phyloP scores from a whole-genome alignment of 2,329 filamentous ascomycete genomes.

The Exophiala lecanii-corni region DNA sequence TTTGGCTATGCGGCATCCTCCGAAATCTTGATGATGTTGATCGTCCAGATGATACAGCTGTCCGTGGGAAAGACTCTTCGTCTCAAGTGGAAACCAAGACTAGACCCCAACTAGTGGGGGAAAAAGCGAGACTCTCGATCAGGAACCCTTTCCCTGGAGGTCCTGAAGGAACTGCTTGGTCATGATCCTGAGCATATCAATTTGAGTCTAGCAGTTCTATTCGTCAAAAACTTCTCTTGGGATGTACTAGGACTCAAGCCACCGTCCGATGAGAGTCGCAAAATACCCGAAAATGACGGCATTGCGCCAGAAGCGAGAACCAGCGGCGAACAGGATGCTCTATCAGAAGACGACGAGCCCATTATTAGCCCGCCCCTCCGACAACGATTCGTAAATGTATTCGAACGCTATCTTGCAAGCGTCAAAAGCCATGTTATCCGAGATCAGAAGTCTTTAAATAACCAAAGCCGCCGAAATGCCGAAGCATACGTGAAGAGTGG shows the following conservation, averaged over 20 bases:
- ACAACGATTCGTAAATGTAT: slow-evolving; percentile 77
- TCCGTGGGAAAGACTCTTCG: slow-evolving; percentile 51
- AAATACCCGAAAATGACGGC: slow-evolving; percentile 77
- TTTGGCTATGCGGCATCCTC: slow-evolving; percentile 89
- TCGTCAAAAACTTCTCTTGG: slow-evolving; percentile 95
- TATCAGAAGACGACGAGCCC: slow-evolving; percentile 60
- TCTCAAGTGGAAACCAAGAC: slow-evolving; percentile 48
- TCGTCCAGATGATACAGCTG: slow-evolving; percentile 57
- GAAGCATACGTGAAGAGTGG: slow-evolving; percentile 98
- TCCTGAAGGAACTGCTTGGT: slow-evolving; percentile 92
- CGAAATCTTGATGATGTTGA: slow-evolving; percentile 71
- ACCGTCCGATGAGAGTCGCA: slow-evolving; percentile 70
- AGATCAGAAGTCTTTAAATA: slow-evolving; percentile 85
- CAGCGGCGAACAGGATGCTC: slow-evolving; percentile 39
- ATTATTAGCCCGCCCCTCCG: slow-evolving; percentile 73
- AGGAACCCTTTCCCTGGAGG: slow-evolving; percentile 94
- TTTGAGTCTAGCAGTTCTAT: slow-evolving; percentile 83
- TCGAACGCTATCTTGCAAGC: slow-evolving; percentile 86
- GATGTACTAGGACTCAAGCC: slow-evolving; percentile 81
- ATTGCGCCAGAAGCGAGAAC: slow-evolving; percentile 53
- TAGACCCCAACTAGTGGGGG: slow-evolving; percentile 54
- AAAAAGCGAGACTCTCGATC: slow-evolving; percentile 57
- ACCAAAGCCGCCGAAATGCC: slow-evolving; percentile 88
- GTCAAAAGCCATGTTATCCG: slow-evolving; percentile 81
- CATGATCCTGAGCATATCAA: slow-evolving; percentile 92